Evolutionary conservation across 23 red algal species (phyloP).

Genomic region (Gracilaria gracilis): DNA sequence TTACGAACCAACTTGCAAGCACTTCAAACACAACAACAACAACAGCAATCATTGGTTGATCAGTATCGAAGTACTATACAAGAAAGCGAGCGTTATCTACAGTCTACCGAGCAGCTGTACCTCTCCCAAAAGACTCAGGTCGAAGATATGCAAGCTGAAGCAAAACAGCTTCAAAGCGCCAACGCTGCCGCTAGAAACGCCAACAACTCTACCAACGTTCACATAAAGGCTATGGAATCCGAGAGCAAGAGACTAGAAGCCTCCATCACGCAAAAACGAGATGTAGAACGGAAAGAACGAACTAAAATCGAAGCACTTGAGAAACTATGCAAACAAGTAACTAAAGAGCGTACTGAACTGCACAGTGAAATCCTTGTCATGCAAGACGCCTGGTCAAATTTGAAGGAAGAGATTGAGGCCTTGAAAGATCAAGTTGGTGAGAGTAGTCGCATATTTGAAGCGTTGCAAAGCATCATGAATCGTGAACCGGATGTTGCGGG

Average conservation of each 20-base stretch:
- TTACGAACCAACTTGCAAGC: slow-evolving; percentile 5
- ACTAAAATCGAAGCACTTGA: slow-evolving; percentile 55
- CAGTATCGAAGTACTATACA: slow-evolving; percentile 18
- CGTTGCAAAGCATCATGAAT: slow-evolving; percentile 54
- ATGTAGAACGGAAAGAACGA: slow-evolving; percentile 61
- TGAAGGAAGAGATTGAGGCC: slow-evolving; percentile 50
- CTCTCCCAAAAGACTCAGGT: slow-evolving; percentile 32
- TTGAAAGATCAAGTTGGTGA: slow-evolving; percentile 66
- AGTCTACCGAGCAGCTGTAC: slow-evolving; percentile 10
- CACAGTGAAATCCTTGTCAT: slow-evolving; percentile 52
- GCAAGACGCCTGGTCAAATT: slow-evolving; percentile 61
- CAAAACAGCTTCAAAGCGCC: slow-evolving; percentile 28
- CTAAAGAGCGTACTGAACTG: slow-evolving; percentile 48
- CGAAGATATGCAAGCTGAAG: slow-evolving; percentile 43
- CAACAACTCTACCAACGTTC: slow-evolving; percentile 51
- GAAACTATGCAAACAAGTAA: slow-evolving; percentile 69
- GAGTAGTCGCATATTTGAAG: slow-evolving; percentile 32
- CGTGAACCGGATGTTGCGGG: slow-evolving; percentile 43
- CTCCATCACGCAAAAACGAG: slow-evolving; percentile 17
- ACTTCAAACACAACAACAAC: slow-evolving; percentile 9
- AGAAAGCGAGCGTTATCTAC: slow-evolving; percentile 10
- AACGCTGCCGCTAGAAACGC: slow-evolving; percentile 40
- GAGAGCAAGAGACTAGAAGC: slow-evolving; percentile 40
- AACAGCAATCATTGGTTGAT: neutral
- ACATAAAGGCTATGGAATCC: slow-evolving; percentile 59